Evolutionary conservation across 257 asterid species (phyloP).

Genomic region (Apocynum venetum): DNA sequence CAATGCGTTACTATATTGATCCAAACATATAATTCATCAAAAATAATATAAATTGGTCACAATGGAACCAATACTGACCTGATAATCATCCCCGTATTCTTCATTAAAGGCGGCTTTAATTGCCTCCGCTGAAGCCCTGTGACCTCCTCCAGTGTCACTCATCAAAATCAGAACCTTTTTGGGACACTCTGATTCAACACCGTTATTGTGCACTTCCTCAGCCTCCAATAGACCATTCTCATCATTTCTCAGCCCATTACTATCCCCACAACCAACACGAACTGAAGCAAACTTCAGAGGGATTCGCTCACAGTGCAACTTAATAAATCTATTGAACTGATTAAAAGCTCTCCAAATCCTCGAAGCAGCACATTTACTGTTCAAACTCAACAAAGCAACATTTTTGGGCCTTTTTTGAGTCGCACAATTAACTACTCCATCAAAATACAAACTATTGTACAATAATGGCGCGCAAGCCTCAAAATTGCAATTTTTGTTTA

Average conservation of each 20-base stretch:
- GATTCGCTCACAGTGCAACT: constrained; percentile 71
- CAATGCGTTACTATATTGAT: constrained; percentile 2
- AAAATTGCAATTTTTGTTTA: not conserved
- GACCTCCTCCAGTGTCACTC: constrained; percentile 99
- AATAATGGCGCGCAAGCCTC: constrained; percentile 10
- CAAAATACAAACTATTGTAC: constrained; percentile 52
- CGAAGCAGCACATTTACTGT: constrained; percentile 50
- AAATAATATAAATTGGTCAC: not conserved
- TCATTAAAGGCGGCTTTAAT: constrained; percentile 83
- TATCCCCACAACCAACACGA: constrained; percentile 43
- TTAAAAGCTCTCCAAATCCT: constrained; percentile 45
- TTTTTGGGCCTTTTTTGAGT: constrained; percentile 38
- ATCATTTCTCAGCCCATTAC: constrained; percentile 47
- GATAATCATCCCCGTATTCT: constrained; percentile 83
- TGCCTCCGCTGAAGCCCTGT: constrained; percentile 99
- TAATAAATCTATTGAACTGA: constrained; percentile 68
- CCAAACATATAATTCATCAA: not conserved
- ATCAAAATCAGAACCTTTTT: constrained; percentile 83
- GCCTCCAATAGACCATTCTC: constrained; percentile 51
- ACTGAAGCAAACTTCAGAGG: constrained; percentile 85
- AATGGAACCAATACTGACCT: constrained; percentile 43
- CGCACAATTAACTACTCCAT: constrained; percentile 20
- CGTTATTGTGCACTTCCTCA: constrained; percentile 44
- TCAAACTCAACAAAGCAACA: constrained; percentile 63
- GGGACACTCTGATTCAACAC: constrained; percentile 35